These are phyloP conservation scores for Aspergillus cejpii DNA, from an alignment of 2,329 filamentous ascomycete species.

Conservation along the genomic window DNA sequence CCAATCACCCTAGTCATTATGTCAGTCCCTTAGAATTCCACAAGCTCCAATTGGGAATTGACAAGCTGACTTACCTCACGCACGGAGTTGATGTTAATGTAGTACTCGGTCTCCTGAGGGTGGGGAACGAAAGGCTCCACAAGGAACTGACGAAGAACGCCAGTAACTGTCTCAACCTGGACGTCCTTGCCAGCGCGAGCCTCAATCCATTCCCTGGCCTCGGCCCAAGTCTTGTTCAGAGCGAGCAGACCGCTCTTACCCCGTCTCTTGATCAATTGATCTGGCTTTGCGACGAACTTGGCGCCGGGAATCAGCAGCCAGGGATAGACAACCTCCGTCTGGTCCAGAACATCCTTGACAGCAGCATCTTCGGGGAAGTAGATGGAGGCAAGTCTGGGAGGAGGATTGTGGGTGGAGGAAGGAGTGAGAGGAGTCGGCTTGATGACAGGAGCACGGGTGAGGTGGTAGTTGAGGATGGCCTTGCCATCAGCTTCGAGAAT, in stretches of 20 bases:
- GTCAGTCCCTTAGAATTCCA: constrained; percentile 22
- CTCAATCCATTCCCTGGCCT: constrained; percentile 90
- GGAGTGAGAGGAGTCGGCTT: constrained; percentile 90
- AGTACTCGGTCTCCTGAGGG: constrained; percentile 92
- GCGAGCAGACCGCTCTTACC: constrained; percentile 96
- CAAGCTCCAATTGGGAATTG: constrained; percentile 1
- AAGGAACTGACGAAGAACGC: constrained; percentile 87
- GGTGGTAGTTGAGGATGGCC: constrained; percentile 99
- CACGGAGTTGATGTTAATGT: constrained; percentile 99
- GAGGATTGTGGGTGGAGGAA: constrained; percentile 81
- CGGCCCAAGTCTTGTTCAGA: constrained; percentile 94
- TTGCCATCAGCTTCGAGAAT: constrained; percentile 99
- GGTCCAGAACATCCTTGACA: constrained; percentile 77
- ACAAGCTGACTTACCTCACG: constrained; percentile 73
- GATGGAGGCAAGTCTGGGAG: constrained; percentile 82
- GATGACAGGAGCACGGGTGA: constrained; percentile 93
- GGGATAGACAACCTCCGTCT: constrained; percentile 93
- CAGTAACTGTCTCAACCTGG: constrained; percentile 85
- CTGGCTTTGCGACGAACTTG: constrained; percentile 98
- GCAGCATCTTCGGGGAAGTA: constrained; percentile 86
- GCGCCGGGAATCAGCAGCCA: constrained; percentile 78
- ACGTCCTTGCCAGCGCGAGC: constrained; percentile 85
- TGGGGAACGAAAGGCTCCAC: constrained; percentile 98
- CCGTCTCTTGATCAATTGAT: constrained; percentile 99
- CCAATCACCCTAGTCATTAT: constrained; percentile 73